Base-by-base conservation (phyloP, 1,284 basidiomycete species). In the Ustilago curta region DNA sequence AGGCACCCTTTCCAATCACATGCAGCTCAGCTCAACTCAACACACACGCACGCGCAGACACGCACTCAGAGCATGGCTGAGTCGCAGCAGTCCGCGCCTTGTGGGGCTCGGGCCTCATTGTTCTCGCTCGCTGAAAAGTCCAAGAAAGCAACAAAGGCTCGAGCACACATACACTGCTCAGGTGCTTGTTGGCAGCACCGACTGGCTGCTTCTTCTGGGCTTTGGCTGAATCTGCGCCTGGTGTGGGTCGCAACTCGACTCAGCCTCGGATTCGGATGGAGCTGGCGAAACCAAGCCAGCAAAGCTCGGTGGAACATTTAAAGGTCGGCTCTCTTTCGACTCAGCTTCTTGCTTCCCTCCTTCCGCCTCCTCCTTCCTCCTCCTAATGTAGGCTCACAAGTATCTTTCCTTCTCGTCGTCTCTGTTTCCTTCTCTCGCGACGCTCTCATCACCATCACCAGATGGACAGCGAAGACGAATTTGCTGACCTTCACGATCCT, bases 241-340 rank as follows among this genome's bases (percentile, higher is more conserved):
- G 27, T 27, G 27, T 27, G 44, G 31, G 31, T 37, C 14, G n/a
- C 8, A 19, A 37, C 3, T 50, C 29, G 49, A 23, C 32, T 50
- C 48, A 50, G 48, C 48, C 32, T 49, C 19, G 25, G n/a, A 19
- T 31, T n/a, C 29, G 47, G n/a, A n/a, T n/a, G n/a, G n/a, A 29
- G 19, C 5, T 35, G 32, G 45, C 48, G 6, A n/a, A 19, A 29
- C 27, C 3, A 37, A 37, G 35, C 35, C 12, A 14, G 8, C 2
- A 37, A 14, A 47, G 45, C 47, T 48, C 29, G 23, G 31, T 49
- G 5, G 27, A 37, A 37, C 3, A 48, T 3, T 31, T 48, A 35
- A 49, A 37, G 19, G 49, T 9, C 31, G 12, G 19, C n/a, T 32
- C 5, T 31, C 14, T 19, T 4, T 21, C 49, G 29, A 48, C 29